Evolutionary conservation across 2,329 filamentous ascomycete genomes (phyloP).

Genomic region (Fusarium vanettenii): DNA sequence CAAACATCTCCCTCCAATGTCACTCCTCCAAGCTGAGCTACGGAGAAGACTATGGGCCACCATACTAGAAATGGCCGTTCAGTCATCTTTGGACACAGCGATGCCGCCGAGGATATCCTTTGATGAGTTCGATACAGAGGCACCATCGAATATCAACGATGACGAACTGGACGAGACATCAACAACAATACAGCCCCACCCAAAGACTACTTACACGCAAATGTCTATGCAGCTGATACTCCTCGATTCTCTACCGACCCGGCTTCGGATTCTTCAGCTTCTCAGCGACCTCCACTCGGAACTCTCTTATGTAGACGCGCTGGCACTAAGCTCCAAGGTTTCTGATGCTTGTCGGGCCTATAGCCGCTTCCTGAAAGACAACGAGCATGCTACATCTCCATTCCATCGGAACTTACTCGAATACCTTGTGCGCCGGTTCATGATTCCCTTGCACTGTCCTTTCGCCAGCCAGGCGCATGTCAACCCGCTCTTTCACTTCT

Average conservation of each 20-base stretch:
- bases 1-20: slow-evolving; percentile 49
- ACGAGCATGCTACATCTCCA: slow-evolving; percentile 25
- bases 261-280: slow-evolving; percentile 49
- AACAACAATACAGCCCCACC: background rate
- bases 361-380: slow-evolving; percentile 32
- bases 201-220: slow-evolving; percentile 34
- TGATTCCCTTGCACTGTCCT: slow-evolving; percentile 64
- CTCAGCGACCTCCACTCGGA: slow-evolving; percentile 50
- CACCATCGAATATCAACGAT: slow-evolving; percentile 52
- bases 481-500: slow-evolving; percentile 62
- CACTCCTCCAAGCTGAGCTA: slow-evolving; percentile 51
- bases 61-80: slow-evolving; percentile 53
- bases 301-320: slow-evolving; percentile 49
- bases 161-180: slow-evolving; percentile 2
- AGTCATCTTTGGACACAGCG: slow-evolving; percentile 52
- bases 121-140: slow-evolving; percentile 54
- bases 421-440: slow-evolving; percentile 63
- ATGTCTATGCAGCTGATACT: slow-evolving; percentile 52
- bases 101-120: slow-evolving; percentile 54
- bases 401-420: slow-evolving; percentile 64
- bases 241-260: slow-evolving; percentile 49
- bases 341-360: slow-evolving; percentile 40
- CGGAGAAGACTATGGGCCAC: slow-evolving; percentile 58
- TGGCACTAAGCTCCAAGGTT: slow-evolving; percentile 50
- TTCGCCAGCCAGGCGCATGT: slow-evolving; percentile 56